Evolutionary conservation across 805 yeast species (phyloP).

Genomic region (Saccharomycopsis sp.): DNA sequence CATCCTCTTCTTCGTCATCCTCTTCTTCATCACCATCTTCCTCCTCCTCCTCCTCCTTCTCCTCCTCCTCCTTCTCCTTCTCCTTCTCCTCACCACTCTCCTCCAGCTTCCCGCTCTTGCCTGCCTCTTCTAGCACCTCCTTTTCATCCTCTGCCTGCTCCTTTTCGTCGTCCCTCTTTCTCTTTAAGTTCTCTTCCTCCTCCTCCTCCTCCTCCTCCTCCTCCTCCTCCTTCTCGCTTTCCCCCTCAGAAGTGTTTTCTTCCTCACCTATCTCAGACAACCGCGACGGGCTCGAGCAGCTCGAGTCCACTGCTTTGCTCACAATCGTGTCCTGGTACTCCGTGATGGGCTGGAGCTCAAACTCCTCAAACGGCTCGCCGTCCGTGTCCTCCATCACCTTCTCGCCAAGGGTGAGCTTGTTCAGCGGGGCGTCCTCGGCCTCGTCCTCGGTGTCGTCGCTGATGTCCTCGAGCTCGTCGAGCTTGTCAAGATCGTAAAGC

Average conservation of each 20-base stretch:
- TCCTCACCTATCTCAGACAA: conserved; percentile 7
- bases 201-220: conserved; percentile 9
- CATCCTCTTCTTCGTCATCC: conserved; percentile 3
- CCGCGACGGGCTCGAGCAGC: conserved; percentile 16
- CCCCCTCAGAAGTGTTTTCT: too few relatives aligned
- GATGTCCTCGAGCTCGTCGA: conserved; percentile 46
- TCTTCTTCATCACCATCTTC: conserved; percentile 3
- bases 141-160: conserved; percentile 7
- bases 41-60: background rate
- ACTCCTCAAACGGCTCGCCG: conserved; percentile 15
- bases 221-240: background rate
- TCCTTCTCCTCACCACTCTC: background rate
- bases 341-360: conserved; percentile 10
- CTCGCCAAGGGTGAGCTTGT: too few relatives aligned
- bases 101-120: background rate
- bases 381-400: conserved; percentile 7
- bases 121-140: conserved; percentile 5
- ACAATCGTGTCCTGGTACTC: conserved; percentile 8
- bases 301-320: conserved; percentile 13
- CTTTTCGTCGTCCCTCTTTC: conserved; percentile 4
- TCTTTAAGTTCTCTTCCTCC: background rate
- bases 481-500: conserved; percentile 47
- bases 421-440: conserved; percentile 7
- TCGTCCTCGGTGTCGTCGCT: conserved; percentile 21
- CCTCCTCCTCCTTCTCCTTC: background rate